These are phyloP conservation scores for Tubosaeta sp. DNA, from an alignment of 768 basidiomycete genomes.

Conservation along the genomic window DNA sequence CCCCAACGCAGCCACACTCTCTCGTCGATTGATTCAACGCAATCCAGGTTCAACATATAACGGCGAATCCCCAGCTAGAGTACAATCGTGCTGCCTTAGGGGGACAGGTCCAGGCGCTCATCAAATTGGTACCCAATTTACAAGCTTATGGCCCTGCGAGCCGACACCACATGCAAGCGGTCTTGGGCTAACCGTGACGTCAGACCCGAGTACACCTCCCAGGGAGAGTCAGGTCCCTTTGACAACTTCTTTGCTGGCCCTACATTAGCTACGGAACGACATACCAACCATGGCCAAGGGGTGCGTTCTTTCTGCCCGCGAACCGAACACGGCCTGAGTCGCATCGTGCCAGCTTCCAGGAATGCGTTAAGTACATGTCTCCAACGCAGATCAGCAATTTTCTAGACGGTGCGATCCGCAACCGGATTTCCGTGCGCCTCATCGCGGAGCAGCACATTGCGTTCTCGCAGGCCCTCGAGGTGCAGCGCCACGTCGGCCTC, in stretches of 20 bases:
- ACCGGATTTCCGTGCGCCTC: slow-evolving; percentile 80
- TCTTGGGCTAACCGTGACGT: slow-evolving; percentile 23
- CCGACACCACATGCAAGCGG: slow-evolving; percentile 13
- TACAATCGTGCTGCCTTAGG: slow-evolving; percentile 23
- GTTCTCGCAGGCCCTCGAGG: slow-evolving; percentile 62
- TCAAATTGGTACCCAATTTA: slow-evolving; percentile 22
- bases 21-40: slow-evolving; percentile 52
- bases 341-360: slow-evolving; percentile 63
- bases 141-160: slow-evolving; percentile 14
- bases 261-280: slow-evolving; percentile 64
- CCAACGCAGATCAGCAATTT: slow-evolving; percentile 75
- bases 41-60: slow-evolving; percentile 46
- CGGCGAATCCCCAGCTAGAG: slow-evolving; percentile 43
- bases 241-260: slow-evolving; percentile 41
- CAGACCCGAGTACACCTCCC: slow-evolving; percentile 41
- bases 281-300: slow-evolving; percentile 91
- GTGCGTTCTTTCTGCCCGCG: slow-evolving; percentile 35
- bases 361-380: slow-evolving; percentile 80
- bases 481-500: slow-evolving; percentile 27
- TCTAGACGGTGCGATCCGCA: slow-evolving; percentile 79
- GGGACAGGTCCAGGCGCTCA: slow-evolving; percentile 13
- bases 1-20: slow-evolving; percentile 65
- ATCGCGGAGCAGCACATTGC: slow-evolving; percentile 92
- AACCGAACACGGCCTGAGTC: neutral
- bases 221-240: slow-evolving; percentile 33